A percentile compares a stretch with the other conserved stretches of the same genome.
phyloP scores from a whole-genome alignment of 345 rosid genomes.

The Salix brachista region DNA sequence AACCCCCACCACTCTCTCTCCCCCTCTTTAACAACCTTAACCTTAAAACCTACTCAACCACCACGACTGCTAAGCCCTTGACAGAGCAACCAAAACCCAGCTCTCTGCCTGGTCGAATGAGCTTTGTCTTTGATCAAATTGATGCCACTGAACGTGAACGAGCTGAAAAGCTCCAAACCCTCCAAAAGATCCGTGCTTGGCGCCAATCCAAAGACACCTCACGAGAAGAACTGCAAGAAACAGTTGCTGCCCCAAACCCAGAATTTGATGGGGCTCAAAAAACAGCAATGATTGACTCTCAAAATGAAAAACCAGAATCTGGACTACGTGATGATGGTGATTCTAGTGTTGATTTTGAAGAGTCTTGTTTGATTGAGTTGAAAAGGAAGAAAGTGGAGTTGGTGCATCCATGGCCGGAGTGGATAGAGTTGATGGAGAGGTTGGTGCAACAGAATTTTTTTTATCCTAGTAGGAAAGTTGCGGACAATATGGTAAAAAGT shows the following conservation, averaged over 20 bases:
- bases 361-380: constrained; percentile 11
- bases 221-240: constrained; percentile 12
- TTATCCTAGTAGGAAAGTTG: constrained; percentile 73
- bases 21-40: constrained; percentile 8
- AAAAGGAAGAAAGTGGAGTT: constrained; percentile 41
- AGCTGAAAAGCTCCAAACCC: constrained; percentile 56
- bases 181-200: constrained; percentile 87
- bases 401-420: constrained; percentile 98
- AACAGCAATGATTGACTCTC: background rate
- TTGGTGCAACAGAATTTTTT: constrained; percentile 86
- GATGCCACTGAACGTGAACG: constrained; percentile 75
- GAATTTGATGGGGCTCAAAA: background rate
- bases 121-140: constrained; percentile 89
- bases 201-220: constrained; percentile 59
- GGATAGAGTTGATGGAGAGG: constrained; percentile 91
- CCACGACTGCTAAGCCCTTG: background rate
- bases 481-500: constrained; percentile 51
- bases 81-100: constrained; percentile 46
- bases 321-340: background rate
- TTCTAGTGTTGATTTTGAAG: background rate
- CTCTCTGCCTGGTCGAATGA: constrained; percentile 82
- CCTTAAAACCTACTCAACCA: constrained; percentile 29
- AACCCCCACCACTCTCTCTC: constrained; percentile 11
- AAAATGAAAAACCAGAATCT: constrained; percentile 4
- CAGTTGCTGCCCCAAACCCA: background rate